Evolutionary conservation across 257 asterid species (phyloP).

Genomic region (Solanum bukasovii): DNA sequence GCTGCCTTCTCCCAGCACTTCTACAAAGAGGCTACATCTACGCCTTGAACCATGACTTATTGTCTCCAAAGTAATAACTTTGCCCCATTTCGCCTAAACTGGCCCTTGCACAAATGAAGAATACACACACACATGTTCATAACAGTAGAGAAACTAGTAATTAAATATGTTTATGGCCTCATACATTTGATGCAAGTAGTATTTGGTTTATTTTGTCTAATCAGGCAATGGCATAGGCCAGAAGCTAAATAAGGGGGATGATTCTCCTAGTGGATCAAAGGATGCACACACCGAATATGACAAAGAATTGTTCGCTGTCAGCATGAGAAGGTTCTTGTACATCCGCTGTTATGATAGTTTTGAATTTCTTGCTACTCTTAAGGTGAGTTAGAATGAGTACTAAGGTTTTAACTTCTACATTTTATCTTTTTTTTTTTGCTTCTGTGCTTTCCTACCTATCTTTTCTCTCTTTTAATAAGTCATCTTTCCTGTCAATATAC

Average conservation of each 20-base stretch:
- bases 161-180: not conserved
- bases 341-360: slow-evolving; percentile 64
- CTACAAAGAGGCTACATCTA: too few species aligned
- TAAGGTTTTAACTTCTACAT: not conserved
- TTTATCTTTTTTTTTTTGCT: not conserved
- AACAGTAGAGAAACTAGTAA: not conserved
- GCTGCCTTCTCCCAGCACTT: too few species aligned
- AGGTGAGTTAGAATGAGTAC: slow-evolving; percentile 31
- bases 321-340: slow-evolving; percentile 75
- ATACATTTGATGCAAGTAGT: not conserved
- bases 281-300: slow-evolving; percentile 18
- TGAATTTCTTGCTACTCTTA: slow-evolving; percentile 81
- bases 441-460: not conserved
- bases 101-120: not conserved
- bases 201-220: not conserved
- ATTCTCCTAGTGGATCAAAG: not conserved
- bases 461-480: not conserved
- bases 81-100: not conserved
- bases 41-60: not conserved
- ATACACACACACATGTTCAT: not conserved
- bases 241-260: not conserved
- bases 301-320: slow-evolving; percentile 50
- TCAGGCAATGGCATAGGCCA: not conserved
- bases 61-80: not conserved
- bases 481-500: not conserved